Evolutionary conservation across 2,329 filamentous ascomycete genomes (phyloP).

Genomic region (Colletotrichum ledebouriae): DNA sequence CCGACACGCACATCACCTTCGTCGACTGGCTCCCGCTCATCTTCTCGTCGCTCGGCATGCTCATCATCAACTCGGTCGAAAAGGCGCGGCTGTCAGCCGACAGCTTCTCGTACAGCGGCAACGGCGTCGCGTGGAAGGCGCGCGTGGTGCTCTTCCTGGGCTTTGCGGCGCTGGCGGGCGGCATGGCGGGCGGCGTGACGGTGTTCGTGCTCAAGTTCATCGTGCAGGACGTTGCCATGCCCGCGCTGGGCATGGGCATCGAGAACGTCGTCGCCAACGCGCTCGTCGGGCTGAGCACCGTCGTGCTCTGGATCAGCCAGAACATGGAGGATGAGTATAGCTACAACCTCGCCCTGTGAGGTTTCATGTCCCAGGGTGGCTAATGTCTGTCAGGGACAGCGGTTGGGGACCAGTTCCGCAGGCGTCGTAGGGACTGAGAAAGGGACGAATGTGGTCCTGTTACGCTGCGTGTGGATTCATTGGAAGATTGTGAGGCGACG

Average conservation of each 20-base stretch:
- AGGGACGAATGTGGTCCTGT: too few species aligned
- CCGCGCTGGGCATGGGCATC: constrained; percentile 74
- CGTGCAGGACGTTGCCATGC: constrained; percentile 69
- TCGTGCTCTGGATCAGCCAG: constrained; percentile 77
- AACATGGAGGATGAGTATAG: constrained; percentile 81
- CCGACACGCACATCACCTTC: constrained; percentile 73
- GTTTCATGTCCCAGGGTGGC: background rate
- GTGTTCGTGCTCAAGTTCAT: constrained; percentile 76
- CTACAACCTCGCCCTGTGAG: constrained; percentile 74
- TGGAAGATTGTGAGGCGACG: too few species aligned
- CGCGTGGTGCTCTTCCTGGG: constrained; percentile 76
- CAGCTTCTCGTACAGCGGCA: constrained; percentile 72
- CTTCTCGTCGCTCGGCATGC: constrained; percentile 76
- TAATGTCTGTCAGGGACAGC: constrained; percentile 20
- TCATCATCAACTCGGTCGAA: constrained; percentile 79
- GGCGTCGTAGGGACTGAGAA: too few species aligned
- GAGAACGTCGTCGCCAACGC: constrained; percentile 77
- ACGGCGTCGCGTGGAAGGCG: constrained; percentile 77
- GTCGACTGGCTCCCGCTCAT: constrained; percentile 79
- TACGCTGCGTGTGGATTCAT: too few species aligned
- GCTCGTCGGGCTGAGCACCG: constrained; percentile 72
- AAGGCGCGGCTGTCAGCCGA: constrained; percentile 75
- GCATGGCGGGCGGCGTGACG: constrained; percentile 78
- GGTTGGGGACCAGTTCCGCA: constrained; percentile 13
- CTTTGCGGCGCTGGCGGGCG: constrained; percentile 74